A percentile compares a stretch with the other conserved stretches of the same genome.
These are phyloP conservation scores for Henckelia pumila DNA, from an alignment of 257 asterid species.

Conservation along the genomic window DNA sequence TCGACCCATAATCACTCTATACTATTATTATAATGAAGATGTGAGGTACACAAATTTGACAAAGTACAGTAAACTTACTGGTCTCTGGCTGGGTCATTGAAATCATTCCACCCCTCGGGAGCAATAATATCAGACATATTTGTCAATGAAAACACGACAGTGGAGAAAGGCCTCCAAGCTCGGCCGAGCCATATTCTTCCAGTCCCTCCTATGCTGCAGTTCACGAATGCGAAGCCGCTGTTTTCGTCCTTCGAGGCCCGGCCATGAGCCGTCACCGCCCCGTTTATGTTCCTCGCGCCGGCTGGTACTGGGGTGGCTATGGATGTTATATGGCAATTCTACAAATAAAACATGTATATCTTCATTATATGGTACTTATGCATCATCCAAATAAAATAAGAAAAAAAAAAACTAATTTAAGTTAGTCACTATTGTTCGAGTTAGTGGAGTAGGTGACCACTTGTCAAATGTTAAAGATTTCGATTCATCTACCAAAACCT, in stretches of 20 bases:
- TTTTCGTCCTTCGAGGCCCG: conserved; percentile 76
- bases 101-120: conserved; percentile 91
- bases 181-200: conserved; percentile 94
- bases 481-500: too few relatives aligned
- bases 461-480: too few relatives aligned
- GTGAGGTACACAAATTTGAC: too few relatives aligned
- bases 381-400: too few relatives aligned
- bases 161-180: conserved; percentile 94
- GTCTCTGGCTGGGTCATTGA: conserved; percentile 81
- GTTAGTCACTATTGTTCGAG: too few relatives aligned
- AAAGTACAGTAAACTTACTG: conserved; percentile 45
- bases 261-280: conserved; percentile 89
- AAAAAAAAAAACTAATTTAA: too few relatives aligned
- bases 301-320: conserved; percentile 71
- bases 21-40: too few relatives aligned
- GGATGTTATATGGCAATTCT: conserved; percentile 65
- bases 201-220: conserved; percentile 74
- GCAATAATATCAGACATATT: conserved; percentile 76
- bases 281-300: conserved; percentile 52
- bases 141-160: conserved; percentile 64
- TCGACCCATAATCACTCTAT: too few relatives aligned
- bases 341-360: background rate
- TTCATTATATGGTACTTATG: too few relatives aligned
- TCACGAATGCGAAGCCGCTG: conserved; percentile 70
- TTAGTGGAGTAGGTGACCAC: too few relatives aligned